Evolutionary conservation across 768 basidiomycete genomes (phyloP).

Genomic region (Suillus luteus): DNA sequence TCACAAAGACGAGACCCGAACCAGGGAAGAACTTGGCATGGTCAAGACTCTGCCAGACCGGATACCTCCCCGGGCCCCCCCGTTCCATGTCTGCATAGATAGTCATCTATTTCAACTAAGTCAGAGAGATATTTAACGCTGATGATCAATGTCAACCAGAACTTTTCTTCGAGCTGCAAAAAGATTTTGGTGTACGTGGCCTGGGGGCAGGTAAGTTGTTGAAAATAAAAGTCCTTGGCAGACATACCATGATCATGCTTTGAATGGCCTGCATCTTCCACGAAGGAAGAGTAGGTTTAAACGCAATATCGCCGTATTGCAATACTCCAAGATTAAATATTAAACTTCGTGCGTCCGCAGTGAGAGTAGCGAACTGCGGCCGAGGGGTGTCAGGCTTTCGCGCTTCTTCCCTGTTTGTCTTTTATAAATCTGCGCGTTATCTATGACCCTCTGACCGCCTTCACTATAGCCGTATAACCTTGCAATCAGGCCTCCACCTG

Average conservation of each 20-base stretch:
- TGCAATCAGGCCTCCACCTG: too few relatives aligned
- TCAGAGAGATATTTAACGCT: neutral
- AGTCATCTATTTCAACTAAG: slow-evolving; percentile 32
- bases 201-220: slow-evolving; percentile 24
- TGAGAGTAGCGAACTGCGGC: slow-evolving; percentile 38
- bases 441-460: too few relatives aligned
- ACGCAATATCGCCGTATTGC: slow-evolving; percentile 61
- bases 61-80: slow-evolving; percentile 64
- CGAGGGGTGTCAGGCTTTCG: too few relatives aligned
- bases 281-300: slow-evolving; percentile 54
- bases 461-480: too few relatives aligned
- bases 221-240: too few relatives aligned
- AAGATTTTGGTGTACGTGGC: slow-evolving; percentile 71
- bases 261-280: slow-evolving; percentile 69
- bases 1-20: slow-evolving; percentile 46
- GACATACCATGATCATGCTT: slow-evolving; percentile 58
- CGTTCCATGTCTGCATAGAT: slow-evolving; percentile 59
- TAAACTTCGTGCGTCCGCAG: slow-evolving; percentile 59
- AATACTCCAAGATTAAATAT: slow-evolving; percentile 74
- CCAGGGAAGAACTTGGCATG: slow-evolving; percentile 58
- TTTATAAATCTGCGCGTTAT: too few relatives aligned
- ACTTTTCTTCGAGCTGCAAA: slow-evolving; percentile 59
- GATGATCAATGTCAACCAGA: slow-evolving; percentile 52
- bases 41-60: slow-evolving; percentile 69
- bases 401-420: too few relatives aligned